Conservation (phyloP, 2,329 filamentous ascomycete genomes). For the Fusarium graminum region DNA sequence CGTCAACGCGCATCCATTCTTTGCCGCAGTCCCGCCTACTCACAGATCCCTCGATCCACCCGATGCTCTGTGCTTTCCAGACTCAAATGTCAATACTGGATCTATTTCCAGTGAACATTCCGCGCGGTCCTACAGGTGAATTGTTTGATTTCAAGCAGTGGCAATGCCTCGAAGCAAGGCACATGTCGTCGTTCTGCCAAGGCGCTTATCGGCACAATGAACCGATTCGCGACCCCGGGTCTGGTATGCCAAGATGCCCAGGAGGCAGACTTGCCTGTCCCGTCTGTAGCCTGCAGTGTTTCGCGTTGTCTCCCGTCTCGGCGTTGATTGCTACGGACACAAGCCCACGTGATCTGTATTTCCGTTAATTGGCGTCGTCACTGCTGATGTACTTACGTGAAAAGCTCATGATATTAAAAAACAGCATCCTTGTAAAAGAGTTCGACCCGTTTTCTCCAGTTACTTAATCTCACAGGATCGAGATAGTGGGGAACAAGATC, state of each 20-base stretch:
- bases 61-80: constrained; percentile 12
- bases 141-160: background rate
- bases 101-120: background rate
- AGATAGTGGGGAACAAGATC: constrained; percentile 26
- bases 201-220: constrained; percentile 46
- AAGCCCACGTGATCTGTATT: constrained; percentile 31
- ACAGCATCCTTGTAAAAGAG: constrained; percentile 7
- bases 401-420: background rate
- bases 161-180: background rate
- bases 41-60: constrained; percentile 7
- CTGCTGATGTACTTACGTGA: too few relatives aligned
- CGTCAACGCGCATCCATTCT: constrained; percentile 27
- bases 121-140: background rate
- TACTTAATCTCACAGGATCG: constrained; percentile 30
- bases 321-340: constrained; percentile 5
- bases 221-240: constrained; percentile 45
- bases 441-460: constrained; percentile 36
- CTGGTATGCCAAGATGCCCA: constrained; percentile 44
- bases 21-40: constrained; percentile 12
- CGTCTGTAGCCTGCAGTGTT: constrained; percentile 19
- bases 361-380: constrained; percentile 4
- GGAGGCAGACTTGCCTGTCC: constrained; percentile 33
- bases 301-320: constrained; percentile 33
- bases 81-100: constrained; percentile 16
- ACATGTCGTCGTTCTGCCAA: constrained; percentile 44